Evolutionary conservation across 2,329 filamentous ascomycete species (phyloP), one percentile per base, ranked within the genome.

Genomic region (Penicillium verrucosum): DNA sequence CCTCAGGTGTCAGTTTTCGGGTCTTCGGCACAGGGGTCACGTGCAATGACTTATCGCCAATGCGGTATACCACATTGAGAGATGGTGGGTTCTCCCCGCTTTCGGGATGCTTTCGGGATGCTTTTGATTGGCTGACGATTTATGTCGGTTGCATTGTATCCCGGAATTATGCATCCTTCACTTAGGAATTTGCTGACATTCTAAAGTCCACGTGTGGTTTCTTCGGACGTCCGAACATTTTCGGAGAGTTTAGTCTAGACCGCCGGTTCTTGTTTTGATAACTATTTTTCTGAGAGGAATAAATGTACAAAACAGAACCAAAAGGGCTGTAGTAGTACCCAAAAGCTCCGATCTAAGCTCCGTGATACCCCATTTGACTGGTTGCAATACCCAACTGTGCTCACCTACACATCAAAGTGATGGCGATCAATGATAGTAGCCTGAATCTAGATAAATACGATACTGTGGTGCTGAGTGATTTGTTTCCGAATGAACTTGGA

Each of bases 391-490:
- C 37, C 18, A 3, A 38, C 18, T 38, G 37, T 21, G 5, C 21
- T 21, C 6, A 38, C 4, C 10, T 21, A 38, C 18, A 38, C 18
- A 11, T 21, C 37, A 11, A 16, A 38, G 10, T 21, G 37, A 21
- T 18, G 37, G 10, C 9, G 10, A 21, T 38, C 36, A 18, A 37
- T 37, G 2, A 11, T 9, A 38, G 3, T n/a, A 38, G 3, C 37
- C 10, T 21, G 37, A 18, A 18, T 37, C 29, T 68, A 11, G 51
- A 56, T 9, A 51, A 56, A 25, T 68, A 65, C 38, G 65, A 68
- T 40, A 25, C 9, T 7, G 16, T 56, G 32, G 49, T 54, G 7
- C n/a, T 58, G 16, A 9, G 10, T 12, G 4, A 21, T 43, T 40
- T 55, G 42, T 23, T 48, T 12, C 10, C 16, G 11, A 37, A 27